Conservation (phyloP, 495 filamentous ascomycete species). For the Penicillium canescens region DNA sequence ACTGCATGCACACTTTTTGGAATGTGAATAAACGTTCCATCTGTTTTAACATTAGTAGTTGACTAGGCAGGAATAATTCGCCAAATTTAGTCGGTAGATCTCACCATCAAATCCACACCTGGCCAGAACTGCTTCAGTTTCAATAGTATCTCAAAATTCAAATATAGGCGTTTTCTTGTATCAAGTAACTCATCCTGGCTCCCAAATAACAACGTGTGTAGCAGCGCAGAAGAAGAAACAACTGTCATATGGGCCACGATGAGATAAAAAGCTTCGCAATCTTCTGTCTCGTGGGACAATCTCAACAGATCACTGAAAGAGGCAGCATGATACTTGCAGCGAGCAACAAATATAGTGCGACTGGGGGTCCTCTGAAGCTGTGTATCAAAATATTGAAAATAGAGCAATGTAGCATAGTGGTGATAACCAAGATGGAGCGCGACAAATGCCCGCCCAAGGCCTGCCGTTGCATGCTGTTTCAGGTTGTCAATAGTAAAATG, state of each 20-base stretch:
- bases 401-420: conserved; percentile 30
- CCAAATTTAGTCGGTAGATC: not conserved
- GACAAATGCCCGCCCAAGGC: conserved; percentile 24
- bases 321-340: conserved; percentile 29
- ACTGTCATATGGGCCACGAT: conserved; percentile 34
- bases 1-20: conserved; percentile 25
- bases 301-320: conserved; percentile 24
- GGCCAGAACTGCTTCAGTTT: conserved; percentile 28
- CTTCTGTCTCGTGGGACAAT: conserved; percentile 6
- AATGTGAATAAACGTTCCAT: conserved; percentile 31
- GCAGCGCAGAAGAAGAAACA: conserved; percentile 26
- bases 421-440: conserved; percentile 32
- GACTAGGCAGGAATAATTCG: not conserved
- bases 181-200: conserved; percentile 19
- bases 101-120: conserved; percentile 30
- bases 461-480: conserved; percentile 14
- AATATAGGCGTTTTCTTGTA: conserved; percentile 21
- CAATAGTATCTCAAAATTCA: conserved; percentile 24
- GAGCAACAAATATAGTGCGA: conserved; percentile 15
- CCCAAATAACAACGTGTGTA: conserved; percentile 31
- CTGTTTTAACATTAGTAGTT: conserved; percentile 8
- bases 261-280: conserved; percentile 27
- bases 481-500: conserved; percentile 17
- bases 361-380: conserved; percentile 3
- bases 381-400: conserved; percentile 26